A percentile compares a stretch with the other conserved stretches of the same genome.
Conservation (phyloP, 345 rosid species). For the Eucalyptus microcorys region DNA sequence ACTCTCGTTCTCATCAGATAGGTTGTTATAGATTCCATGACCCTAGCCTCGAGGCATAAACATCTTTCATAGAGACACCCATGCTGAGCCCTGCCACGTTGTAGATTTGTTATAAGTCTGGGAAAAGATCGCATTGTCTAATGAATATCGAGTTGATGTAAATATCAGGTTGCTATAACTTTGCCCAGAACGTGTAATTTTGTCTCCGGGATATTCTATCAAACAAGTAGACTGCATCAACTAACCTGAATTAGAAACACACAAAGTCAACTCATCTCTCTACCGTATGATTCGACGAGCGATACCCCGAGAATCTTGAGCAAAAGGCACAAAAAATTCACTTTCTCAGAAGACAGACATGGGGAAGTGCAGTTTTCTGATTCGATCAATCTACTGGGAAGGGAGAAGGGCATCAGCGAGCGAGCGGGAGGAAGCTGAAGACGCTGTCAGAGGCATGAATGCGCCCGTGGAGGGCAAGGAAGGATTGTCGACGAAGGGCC, state of each 20-base stretch:
- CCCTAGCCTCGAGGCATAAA: neutral
- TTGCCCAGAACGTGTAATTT: neutral
- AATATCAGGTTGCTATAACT: neutral
- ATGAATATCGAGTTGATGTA: neutral
- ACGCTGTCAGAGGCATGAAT: too few species aligned
- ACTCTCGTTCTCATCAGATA: accelerated
- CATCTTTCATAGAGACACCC: neutral
- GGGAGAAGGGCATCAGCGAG: too few species aligned
- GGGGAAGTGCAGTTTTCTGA: too few species aligned
- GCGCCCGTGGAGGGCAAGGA: too few species aligned
- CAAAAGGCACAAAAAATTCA: too few species aligned
- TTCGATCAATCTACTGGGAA: too few species aligned
- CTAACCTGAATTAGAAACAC: neutral
- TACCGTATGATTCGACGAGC: too few species aligned
- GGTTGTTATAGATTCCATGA: neutral
- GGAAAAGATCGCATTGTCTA: neutral
- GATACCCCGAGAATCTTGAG: too few species aligned
- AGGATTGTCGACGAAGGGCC: too few species aligned
- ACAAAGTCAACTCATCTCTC: too few species aligned
- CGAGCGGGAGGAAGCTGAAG: too few species aligned
- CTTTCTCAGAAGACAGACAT: too few species aligned
- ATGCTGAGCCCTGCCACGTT: neutral
- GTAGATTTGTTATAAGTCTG: neutral
- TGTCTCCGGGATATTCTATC: neutral
- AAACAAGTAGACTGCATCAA: neutral